These are phyloP conservation scores for Pestalotiopsis sp. DNA, from an alignment of 2,329 filamentous ascomycete genomes.

Conservation along the genomic window DNA sequence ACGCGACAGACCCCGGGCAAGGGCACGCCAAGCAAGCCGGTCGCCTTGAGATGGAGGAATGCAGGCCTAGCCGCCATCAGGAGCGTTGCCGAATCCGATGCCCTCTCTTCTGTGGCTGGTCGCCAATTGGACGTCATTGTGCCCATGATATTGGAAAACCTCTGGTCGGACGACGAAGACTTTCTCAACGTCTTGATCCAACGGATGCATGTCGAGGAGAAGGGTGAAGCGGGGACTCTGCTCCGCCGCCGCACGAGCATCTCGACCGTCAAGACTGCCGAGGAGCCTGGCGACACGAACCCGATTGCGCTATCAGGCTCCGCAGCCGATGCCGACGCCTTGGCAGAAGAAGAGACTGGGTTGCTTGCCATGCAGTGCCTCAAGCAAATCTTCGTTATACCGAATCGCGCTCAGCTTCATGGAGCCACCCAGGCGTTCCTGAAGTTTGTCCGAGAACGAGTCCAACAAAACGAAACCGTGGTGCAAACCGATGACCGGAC, in stretches of 20 bases:
- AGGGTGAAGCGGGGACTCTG: conserved; percentile 63
- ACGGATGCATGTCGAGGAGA: conserved; percentile 68
- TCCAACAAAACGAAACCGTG: conserved; percentile 51
- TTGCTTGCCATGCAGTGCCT: conserved; percentile 83
- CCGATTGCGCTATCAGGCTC: conserved; percentile 75
- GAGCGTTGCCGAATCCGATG: conserved; percentile 77
- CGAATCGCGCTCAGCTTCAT: conserved; percentile 80
- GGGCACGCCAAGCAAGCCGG: conserved; percentile 63
- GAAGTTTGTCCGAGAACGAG: conserved; percentile 67
- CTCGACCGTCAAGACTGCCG: conserved; percentile 72
- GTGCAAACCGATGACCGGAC: conserved; percentile 49
- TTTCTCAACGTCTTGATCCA: conserved; percentile 68
- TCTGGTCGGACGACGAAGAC: conserved; percentile 73
- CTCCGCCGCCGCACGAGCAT: conserved; percentile 73
- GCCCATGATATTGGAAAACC: conserved; percentile 82
- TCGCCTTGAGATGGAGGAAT: conserved; percentile 76
- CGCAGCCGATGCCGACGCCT: conserved; percentile 81
- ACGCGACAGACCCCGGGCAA: conserved; percentile 55
- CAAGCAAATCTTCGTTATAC: conserved; percentile 80
- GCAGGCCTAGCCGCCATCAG: conserved; percentile 77
- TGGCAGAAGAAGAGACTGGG: conserved; percentile 86
- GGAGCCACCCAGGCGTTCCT: conserved; percentile 73
- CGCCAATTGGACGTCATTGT: conserved; percentile 78
- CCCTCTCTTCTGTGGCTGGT: conserved; percentile 71
- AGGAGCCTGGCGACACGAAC: conserved; percentile 63